Percentiles rank a stretch among this genome's conserved stretches.
These are phyloP conservation scores for Daldinia caldariorum DNA, from an alignment of 495 filamentous ascomycete genomes.

Conservation along the genomic window DNA sequence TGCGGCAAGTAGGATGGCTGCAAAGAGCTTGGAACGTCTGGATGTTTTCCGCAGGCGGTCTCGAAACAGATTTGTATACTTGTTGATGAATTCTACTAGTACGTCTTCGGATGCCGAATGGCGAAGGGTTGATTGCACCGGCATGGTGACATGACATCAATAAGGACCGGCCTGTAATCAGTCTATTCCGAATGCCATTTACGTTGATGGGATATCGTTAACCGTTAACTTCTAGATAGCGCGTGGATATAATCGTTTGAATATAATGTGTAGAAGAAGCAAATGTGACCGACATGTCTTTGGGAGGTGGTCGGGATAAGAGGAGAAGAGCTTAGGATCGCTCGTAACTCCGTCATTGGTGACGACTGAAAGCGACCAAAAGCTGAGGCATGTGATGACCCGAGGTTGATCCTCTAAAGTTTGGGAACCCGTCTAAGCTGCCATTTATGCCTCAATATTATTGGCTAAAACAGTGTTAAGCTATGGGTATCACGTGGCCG, in stretches of 20 bases:
- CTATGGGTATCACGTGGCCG: slow-evolving; percentile 17
- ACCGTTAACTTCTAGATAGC: slow-evolving; percentile 12
- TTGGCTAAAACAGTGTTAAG: background rate
- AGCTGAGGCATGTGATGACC: slow-evolving; percentile 42
- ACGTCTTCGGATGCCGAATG: slow-evolving; percentile 70
- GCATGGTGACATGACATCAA: slow-evolving; percentile 66
- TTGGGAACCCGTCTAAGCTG: background rate
- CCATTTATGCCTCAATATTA: background rate
- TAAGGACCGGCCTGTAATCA: slow-evolving; percentile 24
- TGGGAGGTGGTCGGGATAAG: slow-evolving; percentile 5
- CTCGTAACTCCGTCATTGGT: slow-evolving; percentile 35
- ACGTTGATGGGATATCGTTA: background rate
- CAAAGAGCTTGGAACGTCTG: slow-evolving; percentile 73
- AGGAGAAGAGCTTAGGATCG: slow-evolving; percentile 14
- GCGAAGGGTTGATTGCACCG: slow-evolving; percentile 85
- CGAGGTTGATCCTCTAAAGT: slow-evolving; percentile 37
- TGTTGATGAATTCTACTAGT: slow-evolving; percentile 71
- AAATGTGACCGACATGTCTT: slow-evolving; percentile 26
- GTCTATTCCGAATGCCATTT: slow-evolving; percentile 32
- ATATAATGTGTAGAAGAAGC: slow-evolving; percentile 1
- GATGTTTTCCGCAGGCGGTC: slow-evolving; percentile 69
- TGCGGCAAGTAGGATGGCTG: slow-evolving; percentile 75
- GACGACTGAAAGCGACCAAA: slow-evolving; percentile 34
- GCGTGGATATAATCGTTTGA: slow-evolving; percentile 4
- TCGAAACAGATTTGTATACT: slow-evolving; percentile 71